Evolutionary conservation across 345 rosid genomes (phyloP).

Genomic region (Pugionium cornutum): DNA sequence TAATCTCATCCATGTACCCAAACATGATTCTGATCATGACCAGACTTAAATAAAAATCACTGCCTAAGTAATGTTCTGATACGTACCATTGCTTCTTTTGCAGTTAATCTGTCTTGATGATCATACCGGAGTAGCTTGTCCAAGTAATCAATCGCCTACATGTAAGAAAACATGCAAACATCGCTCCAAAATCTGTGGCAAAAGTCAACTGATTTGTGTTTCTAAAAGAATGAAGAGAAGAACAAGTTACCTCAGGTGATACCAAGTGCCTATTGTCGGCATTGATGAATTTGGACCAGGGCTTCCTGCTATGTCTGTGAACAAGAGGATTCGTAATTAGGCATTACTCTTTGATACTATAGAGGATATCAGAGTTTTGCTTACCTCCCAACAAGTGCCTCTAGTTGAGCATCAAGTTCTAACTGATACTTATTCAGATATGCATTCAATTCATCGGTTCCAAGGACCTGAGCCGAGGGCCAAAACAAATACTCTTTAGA

Average conservation of each 20-base stretch:
- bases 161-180: neutral
- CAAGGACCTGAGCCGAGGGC: conserved; percentile 65
- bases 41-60: neutral
- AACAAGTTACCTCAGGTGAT: conserved; percentile 72
- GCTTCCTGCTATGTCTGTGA: conserved; percentile 87
- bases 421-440: conserved; percentile 87
- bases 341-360: neutral
- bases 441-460: conserved; percentile 91
- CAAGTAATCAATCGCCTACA: conserved; percentile 91
- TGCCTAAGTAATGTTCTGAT: conserved; percentile 13
- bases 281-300: conserved; percentile 89
- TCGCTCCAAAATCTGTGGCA: neutral
- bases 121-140: conserved; percentile 92
- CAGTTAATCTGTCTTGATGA: conserved; percentile 93
- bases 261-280: conserved; percentile 90
- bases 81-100: conserved; percentile 92
- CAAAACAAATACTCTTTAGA: conserved; percentile 2
- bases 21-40: neutral
- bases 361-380: neutral
- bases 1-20: neutral
- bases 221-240: neutral
- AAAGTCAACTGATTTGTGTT: neutral
- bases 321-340: neutral
- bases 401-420: conserved; percentile 95
- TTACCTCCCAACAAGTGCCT: conserved; percentile 95